A percentile compares a stretch with the other conserved stretches of the same genome.
phyloP scores from a whole-genome alignment of 73 alveolate genomes.

The Symbiodinium pilosum region DNA sequence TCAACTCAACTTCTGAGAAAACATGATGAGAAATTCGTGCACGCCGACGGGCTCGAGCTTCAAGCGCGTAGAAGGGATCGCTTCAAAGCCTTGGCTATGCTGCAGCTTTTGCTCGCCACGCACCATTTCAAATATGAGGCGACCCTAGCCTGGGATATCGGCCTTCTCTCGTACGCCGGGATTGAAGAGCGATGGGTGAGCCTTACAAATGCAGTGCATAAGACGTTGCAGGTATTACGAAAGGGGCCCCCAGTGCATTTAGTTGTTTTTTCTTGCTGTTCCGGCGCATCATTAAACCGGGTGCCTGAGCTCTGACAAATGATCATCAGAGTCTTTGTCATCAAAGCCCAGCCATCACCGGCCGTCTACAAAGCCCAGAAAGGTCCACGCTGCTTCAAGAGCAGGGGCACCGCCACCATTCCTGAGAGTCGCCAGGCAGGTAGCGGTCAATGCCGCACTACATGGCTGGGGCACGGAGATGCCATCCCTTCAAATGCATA shows the following conservation, averaged over 20 bases:
- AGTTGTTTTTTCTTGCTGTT: too few species aligned
- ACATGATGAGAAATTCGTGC: background rate
- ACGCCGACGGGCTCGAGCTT: background rate
- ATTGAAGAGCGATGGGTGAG: background rate
- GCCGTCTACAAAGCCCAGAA: background rate
- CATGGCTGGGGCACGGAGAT: too few species aligned
- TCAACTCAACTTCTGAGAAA: background rate
- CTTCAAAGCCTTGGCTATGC: background rate
- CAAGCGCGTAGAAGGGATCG: background rate
- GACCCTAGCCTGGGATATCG: background rate
- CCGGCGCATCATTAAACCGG: background rate
- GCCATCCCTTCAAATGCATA: background rate
- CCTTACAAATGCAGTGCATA: too few species aligned
- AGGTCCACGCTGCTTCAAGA: background rate
- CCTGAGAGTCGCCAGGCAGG: too few species aligned
- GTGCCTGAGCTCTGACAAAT: background rate
- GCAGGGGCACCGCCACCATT: background rate
- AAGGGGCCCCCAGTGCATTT: too few species aligned
- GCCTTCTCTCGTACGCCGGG: constrained; percentile 9
- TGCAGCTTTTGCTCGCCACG: background rate
- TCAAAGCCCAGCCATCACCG: constrained; percentile 7
- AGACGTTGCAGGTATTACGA: too few species aligned
- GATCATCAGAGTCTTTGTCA: background rate
- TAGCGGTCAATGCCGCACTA: too few species aligned
- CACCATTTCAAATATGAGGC: background rate